Evolutionary conservation across 768 basidiomycete genomes (phyloP).

Genomic region (Termitomyces sp.): DNA sequence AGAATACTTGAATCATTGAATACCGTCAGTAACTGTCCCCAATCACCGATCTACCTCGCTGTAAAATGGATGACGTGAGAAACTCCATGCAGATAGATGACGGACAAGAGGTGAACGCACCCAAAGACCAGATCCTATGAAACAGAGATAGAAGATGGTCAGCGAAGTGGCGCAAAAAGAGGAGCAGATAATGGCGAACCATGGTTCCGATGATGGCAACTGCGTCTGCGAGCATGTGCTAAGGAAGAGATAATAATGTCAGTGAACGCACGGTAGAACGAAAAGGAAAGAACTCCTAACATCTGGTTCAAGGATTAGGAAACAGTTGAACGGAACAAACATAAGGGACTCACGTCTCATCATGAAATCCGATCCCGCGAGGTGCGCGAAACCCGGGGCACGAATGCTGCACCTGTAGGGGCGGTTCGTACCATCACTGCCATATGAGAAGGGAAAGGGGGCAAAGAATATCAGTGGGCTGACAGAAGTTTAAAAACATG

Average conservation of each 20-base stretch:
- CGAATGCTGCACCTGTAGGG: constrained; percentile 98
- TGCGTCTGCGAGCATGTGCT: constrained; percentile 91
- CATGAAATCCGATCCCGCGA: constrained; percentile 97
- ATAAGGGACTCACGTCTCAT: constrained; percentile 71
- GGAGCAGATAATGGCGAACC: constrained; percentile 45
- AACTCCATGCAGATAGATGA: neutral
- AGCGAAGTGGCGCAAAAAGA: constrained; percentile 9
- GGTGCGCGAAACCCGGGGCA: constrained; percentile 93
- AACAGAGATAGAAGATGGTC: constrained; percentile 7
- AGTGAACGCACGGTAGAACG: constrained; percentile 9
- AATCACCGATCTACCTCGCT: constrained; percentile 25
- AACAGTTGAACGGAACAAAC: constrained; percentile 1
- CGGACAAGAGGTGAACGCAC: constrained; percentile 43
- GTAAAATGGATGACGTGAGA: neutral
- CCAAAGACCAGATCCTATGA: constrained; percentile 87
- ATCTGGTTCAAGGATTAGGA: constrained; percentile 30
- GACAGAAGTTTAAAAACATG: constrained; percentile 13
- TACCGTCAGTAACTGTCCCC: neutral
- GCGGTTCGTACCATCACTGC: constrained; percentile 88
- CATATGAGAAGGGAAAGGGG: neutral
- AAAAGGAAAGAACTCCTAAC: constrained; percentile 28
- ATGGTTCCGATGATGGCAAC: constrained; percentile 98
- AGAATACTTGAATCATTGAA: neutral
- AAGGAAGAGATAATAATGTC: constrained; percentile 17
- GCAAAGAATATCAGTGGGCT: neutral